Conservation (phyloP, 225 moss, liverwort and hornwort genomes). For the Rhytidiadelphus loreus region DNA sequence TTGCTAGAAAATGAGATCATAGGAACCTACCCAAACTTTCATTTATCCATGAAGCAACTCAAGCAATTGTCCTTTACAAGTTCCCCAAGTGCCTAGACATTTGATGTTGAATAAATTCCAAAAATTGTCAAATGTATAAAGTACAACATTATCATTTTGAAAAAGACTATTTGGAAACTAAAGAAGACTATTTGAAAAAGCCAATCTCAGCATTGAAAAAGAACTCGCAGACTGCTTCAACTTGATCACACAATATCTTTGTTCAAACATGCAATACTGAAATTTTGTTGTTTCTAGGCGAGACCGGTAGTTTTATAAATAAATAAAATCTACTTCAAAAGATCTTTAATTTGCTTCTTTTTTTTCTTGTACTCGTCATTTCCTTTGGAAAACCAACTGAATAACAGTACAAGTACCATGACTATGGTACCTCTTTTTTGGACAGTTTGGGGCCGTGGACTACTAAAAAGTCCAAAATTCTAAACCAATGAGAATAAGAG, state of each 20-base stretch:
- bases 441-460: neutral
- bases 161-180: too few species aligned
- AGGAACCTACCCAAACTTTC: neutral
- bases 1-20: neutral
- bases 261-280: neutral
- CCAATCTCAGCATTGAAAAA: neutral
- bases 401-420: neutral
- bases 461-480: neutral
- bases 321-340: neutral
- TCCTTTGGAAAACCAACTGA: neutral
- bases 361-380: too few species aligned
- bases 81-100: neutral
- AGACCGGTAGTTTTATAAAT: too few species aligned
- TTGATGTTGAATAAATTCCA: neutral
- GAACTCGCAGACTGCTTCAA: neutral
- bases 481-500: neutral
- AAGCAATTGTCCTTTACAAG: neutral
- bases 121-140: too few species aligned
- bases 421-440: neutral
- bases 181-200: neutral
- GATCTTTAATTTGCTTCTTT: neutral
- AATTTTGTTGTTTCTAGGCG: neutral
- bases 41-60: rapidly evolving
- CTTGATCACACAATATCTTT: neutral
- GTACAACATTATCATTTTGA: too few species aligned